Conservation (phyloP, 1,284 basidiomycete genomes). For the Rugiboletus extremiorientalis region DNA sequence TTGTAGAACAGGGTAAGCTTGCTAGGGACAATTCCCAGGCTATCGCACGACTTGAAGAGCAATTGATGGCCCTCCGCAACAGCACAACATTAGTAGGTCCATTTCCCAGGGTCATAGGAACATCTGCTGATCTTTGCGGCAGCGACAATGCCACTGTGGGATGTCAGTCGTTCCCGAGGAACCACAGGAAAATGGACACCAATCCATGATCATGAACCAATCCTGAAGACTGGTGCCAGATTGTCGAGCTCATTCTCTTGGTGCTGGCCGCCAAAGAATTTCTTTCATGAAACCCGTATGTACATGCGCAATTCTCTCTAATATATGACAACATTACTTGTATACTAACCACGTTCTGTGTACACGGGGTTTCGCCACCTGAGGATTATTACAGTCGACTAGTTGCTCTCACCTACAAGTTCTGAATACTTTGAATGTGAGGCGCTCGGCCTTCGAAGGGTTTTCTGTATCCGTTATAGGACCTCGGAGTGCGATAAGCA, state of each 20-base stretch:
- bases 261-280: neutral
- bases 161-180: neutral
- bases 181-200: neutral
- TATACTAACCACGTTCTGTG: neutral
- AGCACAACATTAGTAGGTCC: neutral
- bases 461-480: too few species aligned
- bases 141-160: constrained; percentile 16
- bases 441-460: too few species aligned
- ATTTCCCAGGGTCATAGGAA: neutral
- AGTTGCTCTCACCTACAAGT: too few species aligned
- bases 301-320: neutral
- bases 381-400: too few species aligned
- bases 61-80: neutral
- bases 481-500: too few species aligned
- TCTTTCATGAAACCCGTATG: neutral
- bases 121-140: neutral
- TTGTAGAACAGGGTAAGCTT: neutral
- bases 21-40: constrained; percentile 7
- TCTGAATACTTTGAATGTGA: too few species aligned
- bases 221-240: neutral
- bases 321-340: neutral
- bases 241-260: neutral
- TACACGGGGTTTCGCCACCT: neutral
- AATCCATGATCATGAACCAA: neutral
- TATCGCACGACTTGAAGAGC: constrained; percentile 14